A percentile compares a stretch with the other conserved stretches of the same genome.
Conservation (phyloP, 108 stramenopile genomes). For the Ochromonas danica region DNA sequence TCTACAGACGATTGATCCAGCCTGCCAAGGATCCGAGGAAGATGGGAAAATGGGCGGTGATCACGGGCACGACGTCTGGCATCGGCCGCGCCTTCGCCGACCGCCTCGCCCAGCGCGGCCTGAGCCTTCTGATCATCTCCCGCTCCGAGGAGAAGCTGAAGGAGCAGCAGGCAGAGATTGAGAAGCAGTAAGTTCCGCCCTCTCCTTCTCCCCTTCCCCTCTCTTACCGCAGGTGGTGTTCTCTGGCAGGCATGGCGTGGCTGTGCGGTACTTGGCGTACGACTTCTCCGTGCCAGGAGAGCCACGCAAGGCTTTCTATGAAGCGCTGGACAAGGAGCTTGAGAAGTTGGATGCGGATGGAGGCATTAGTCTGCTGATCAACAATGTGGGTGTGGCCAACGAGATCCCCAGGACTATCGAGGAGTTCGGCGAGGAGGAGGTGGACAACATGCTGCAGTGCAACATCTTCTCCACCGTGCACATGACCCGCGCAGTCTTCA, state of each 20-base stretch:
- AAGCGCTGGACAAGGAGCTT: not conserved
- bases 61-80: slow-evolving; percentile 24
- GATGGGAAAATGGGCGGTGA: not conserved
- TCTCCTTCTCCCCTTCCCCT: slow-evolving; percentile 13
- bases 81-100: slow-evolving; percentile 27
- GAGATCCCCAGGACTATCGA: not conserved
- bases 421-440: slow-evolving; percentile 5
- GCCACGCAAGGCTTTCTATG: not conserved
- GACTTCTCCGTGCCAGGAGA: slow-evolving; percentile 17
- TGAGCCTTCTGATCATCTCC: slow-evolving; percentile 30
- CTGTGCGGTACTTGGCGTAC: slow-evolving; percentile 4
- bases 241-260: slow-evolving; percentile 4
- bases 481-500: slow-evolving; percentile 34
- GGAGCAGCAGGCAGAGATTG: slow-evolving; percentile 34
- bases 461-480: slow-evolving; percentile 27
- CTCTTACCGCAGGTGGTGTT: slow-evolving; percentile 13
- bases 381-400: slow-evolving; percentile 29
- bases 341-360: slow-evolving; percentile 11
- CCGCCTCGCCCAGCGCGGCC: not conserved
- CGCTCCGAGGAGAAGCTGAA: slow-evolving; percentile 1
- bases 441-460: slow-evolving; percentile 12
- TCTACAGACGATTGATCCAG: slow-evolving; percentile 5
- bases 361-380: slow-evolving; percentile 24
- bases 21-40: slow-evolving; percentile 19
- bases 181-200: slow-evolving; percentile 21